Evolutionary conservation across 2,329 filamentous ascomycete genomes (phyloP), one percentile per base, ranked within the genome.

Genomic region (Cryphonectria carpinicola): DNA sequence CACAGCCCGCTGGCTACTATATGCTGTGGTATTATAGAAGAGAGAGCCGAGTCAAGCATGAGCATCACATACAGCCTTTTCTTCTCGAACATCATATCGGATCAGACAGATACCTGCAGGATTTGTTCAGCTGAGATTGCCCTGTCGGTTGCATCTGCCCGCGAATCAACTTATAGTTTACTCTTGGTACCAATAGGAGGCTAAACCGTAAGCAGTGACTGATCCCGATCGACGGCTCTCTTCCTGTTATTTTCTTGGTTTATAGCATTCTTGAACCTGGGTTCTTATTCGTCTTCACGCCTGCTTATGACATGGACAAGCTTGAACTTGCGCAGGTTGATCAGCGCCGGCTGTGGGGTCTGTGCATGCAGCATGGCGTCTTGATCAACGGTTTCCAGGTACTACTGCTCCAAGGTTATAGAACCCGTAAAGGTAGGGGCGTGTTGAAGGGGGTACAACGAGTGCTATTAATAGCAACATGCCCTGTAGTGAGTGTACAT

Each of bases 311-410:
- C 58, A 39, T n/a, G 22, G 8, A 22, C 58, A 39, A 14, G 25
- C 65, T 61, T 49, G 39, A 35, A 32, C 4, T 35, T 35, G 13
- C 28, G 54, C 25, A 32, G 52, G 54, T 35, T 54, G 64, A 63
- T 70, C 41, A 43, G 66, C 66, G 62, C 41, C 37, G 43, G n/a
- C 19, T 64, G 46, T 39, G 60, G 52, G 37, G 35, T n/a, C 8
- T 39, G 52, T 35, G 28, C 54, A 28, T 49, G 60, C 65, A 60
- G 37, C 43, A 49, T 22, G 60, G 54, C 52, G 67, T 68, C 60
- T 61, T 68, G 69, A 71, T 68, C 69, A 66, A 67, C 69, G 39
- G 49, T 39, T 7, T 68, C 66, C 66, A 65, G 69, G 66, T 68
- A 49, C 46, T 49, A n/a, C 46, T 49, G 11, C 43, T 49, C 32